Evolutionary conservation across 352 stramenopile species (phyloP).

Genomic region (Phytopythium cucurbitacearum): DNA sequence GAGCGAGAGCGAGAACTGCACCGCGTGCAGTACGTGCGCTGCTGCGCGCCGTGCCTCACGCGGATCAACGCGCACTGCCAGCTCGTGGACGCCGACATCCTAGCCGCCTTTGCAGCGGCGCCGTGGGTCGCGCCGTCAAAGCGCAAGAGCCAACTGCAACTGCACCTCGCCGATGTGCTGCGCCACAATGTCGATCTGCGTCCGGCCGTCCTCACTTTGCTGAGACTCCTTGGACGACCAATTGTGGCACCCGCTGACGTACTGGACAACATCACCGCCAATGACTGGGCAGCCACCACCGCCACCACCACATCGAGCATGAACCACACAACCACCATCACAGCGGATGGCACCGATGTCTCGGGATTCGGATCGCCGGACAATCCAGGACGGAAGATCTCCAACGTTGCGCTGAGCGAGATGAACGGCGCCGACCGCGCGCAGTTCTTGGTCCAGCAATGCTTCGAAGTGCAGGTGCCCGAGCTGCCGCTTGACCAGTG

Average conservation of each 20-base stretch:
- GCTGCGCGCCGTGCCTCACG: constrained; percentile 34
- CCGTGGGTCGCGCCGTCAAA: constrained; percentile 15
- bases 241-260: constrained; percentile 17
- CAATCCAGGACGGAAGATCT: too few relatives aligned
- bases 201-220: constrained; percentile 25
- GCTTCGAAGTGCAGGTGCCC: constrained; percentile 42
- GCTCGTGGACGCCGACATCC: constrained; percentile 31
- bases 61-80: constrained; percentile 34
- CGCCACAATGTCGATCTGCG: constrained; percentile 25
- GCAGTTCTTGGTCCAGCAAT: constrained; percentile 55
- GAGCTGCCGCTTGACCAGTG: constrained; percentile 37
- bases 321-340: not conserved
- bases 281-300: constrained; percentile 28
- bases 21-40: constrained; percentile 43
- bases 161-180: constrained; percentile 41
- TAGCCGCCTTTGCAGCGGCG: constrained; percentile 19
- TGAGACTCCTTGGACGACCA: constrained; percentile 23
- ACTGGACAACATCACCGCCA: constrained; percentile 31
- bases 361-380: too few relatives aligned
- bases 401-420: too few relatives aligned
- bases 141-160: constrained; percentile 31
- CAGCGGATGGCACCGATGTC: too few relatives aligned
- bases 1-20: constrained; percentile 45
- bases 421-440: constrained; percentile 5
- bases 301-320: constrained; percentile 3